Evolutionary conservation across 352 stramenopile genomes (phyloP), one percentile per base, ranked within the genome.

Genomic region (Globisporangium okanoganense): DNA sequence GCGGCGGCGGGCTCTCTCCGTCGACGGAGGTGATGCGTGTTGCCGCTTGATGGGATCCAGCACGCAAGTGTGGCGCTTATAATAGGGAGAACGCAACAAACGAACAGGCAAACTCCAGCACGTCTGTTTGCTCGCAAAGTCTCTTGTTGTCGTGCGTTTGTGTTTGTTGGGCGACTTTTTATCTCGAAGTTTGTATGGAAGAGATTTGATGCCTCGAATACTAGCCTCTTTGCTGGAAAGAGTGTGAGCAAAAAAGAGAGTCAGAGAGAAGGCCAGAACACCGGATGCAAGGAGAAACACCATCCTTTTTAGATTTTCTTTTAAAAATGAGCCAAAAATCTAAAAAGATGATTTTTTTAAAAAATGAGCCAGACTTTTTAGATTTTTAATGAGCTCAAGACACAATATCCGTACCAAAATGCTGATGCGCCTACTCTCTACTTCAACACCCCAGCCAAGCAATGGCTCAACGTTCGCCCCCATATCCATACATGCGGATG

Each of bases 201-300:
- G 5, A 33, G 9, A 43, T 43, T 40, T 25, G 27, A 5, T 5
- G 0, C 0, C 14, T 16, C 10, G 2, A 60, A 43, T 60, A 60
- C 16, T 52, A 40, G 54, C 25, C 54, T n/a, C 38, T 40, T 9
- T 50, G 13, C 36, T 31, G 20, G 54, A 60, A 10, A 59, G 38
- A 51, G 53, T 18, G 35, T 48, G 49, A 41, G 8, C 16, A 10
- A 56, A 43, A n/a, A 18, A 43, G 51, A 59, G 38, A 60, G 54
- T 51, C 38, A 60, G 54, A 51, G 54, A 50, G 41, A n/a, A n/a
- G n/a, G n/a, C n/a, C 40, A 52, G 22, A 60, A n/a, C 53, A 58
- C 54, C 54, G 25, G 38, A 60, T 16, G 38, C 38, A 44, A n/a
- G n/a, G n/a, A n/a, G n/a, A n/a, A n/a, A n/a, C n/a, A n/a, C n/a